phyloP scores from a whole-genome alignment of 306 rosid species.

The Castanopsis chinensis region DNA sequence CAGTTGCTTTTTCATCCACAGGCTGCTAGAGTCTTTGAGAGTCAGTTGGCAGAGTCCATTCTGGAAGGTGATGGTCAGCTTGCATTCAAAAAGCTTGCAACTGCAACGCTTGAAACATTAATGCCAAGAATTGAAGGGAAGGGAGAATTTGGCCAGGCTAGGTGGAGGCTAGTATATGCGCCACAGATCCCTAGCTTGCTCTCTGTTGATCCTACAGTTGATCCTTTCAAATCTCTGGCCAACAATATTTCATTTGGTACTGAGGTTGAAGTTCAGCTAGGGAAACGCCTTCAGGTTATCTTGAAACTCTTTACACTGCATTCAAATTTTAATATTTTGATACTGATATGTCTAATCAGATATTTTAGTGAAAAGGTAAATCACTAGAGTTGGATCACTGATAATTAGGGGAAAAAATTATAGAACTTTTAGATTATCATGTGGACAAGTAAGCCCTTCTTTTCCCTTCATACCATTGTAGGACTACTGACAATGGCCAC shows the following conservation, averaged over 20 bases:
- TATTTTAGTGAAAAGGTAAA: neutral
- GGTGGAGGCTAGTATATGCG: slow-evolving; percentile 79
- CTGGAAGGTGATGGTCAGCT: slow-evolving; percentile 66
- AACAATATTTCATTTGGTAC: slow-evolving; percentile 81
- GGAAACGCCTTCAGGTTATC: slow-evolving; percentile 85
- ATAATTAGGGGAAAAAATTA: neutral
- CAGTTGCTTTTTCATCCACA: slow-evolving; percentile 28
- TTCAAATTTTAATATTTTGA: neutral
- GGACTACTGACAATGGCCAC: neutral
- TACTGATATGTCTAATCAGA: neutral
- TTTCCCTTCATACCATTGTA: neutral
- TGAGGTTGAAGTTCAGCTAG: slow-evolving; percentile 91
- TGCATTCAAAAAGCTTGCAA: slow-evolving; percentile 75
- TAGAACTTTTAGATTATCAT: neutral
- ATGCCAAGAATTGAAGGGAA: slow-evolving; percentile 97
- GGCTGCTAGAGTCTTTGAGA: slow-evolving; percentile 85
- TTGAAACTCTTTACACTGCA: slow-evolving; percentile 14
- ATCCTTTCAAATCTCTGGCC: slow-evolving; percentile 76
- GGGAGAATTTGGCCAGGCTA: slow-evolving; percentile 88
- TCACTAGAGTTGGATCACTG: neutral
- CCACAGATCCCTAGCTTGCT: slow-evolving; percentile 81
- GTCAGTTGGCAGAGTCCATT: slow-evolving; percentile 71
- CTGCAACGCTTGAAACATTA: slow-evolving; percentile 79
- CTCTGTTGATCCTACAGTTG: slow-evolving; percentile 53
- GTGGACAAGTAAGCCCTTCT: neutral